phyloP scores from a whole-genome alignment of 208 protist genomes.

The Leishmania arabica region DNA sequence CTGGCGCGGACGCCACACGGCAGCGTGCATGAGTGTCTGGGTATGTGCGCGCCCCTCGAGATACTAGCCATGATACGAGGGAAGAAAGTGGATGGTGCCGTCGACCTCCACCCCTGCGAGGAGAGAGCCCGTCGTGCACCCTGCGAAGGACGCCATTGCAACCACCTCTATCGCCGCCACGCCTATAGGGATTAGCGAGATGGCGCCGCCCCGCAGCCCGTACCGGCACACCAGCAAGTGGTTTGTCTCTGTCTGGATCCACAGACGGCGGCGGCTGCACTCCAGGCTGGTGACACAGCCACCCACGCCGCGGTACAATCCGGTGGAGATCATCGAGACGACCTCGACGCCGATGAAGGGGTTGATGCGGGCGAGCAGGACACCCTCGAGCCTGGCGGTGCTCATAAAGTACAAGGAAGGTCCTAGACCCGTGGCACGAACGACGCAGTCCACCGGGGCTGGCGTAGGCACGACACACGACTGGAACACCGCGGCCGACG shows the following conservation, averaged over 20 bases:
- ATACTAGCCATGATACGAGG: constrained; percentile 66
- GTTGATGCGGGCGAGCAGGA: constrained; percentile 66
- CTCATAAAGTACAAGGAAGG: constrained; percentile 65
- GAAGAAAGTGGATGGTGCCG: constrained; percentile 54
- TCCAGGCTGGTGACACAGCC: constrained; percentile 54
- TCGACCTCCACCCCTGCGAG: constrained; percentile 68
- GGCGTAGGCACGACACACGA: constrained; percentile 42
- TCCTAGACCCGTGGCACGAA: constrained; percentile 50
- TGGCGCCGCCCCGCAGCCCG: constrained; percentile 24
- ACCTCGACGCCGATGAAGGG: constrained; percentile 70
- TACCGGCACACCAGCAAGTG: constrained; percentile 83
- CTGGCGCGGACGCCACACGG: background rate
- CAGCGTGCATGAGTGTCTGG: background rate
- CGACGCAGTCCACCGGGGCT: constrained; percentile 56
- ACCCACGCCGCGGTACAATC: constrained; percentile 65
- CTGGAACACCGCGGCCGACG: constrained; percentile 9
- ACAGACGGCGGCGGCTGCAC: constrained; percentile 68
- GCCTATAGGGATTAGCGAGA: constrained; percentile 70
- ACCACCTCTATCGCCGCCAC: constrained; percentile 54
- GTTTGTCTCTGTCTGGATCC: constrained; percentile 65
- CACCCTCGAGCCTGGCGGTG: constrained; percentile 54
- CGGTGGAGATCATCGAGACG: constrained; percentile 63
- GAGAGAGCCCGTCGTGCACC: constrained; percentile 65
- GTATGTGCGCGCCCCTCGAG: background rate
- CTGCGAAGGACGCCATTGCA: constrained; percentile 48